Evolutionary conservation across 1,284 basidiomycete genomes (phyloP), one percentile per base, ranked within the genome.

Genomic region (Naganishia liquefaciens): DNA sequence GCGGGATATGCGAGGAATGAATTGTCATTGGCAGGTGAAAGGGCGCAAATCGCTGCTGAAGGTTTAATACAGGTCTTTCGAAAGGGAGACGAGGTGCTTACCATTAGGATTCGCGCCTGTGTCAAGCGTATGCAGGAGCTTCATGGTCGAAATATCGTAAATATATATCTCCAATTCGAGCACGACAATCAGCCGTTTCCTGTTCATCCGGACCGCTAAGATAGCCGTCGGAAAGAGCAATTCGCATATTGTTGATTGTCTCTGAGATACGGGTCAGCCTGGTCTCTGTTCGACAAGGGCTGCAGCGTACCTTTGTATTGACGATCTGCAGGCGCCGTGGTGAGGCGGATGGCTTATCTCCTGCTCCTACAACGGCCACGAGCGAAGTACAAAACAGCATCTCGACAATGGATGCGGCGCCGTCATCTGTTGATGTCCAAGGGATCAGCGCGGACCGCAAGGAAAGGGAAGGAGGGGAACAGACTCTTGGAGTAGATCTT

Each of bases 321-420:
- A 98, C 92, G 66, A 99, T 98, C 82, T 97, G 93, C 55, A 99
- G 81, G 76, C 94, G 91, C 21, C 95, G 83, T 2, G 93, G 93
- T 76, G 88, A 91, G 40, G 89, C 90, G 66, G 88, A 86, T 61
- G 89, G 87, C 47, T 72, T 74, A 80, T 97, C 93, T 10, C 91
- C 91, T 0, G 92, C 92, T 13, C 95, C 94, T 30, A 99, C 95
- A 42, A 99, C 84, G 0, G 95, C 95, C 61, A 99, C 93, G 67
- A 99, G 85, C 10, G 93, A 96, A 3, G 96, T 99, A 80, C 93
- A 97, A 82, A 99, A 99, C 66, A 99, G 84, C 95, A 99, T 99
- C 80, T 99, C 95, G 13, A 98, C 94, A 68, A 96, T 94, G 28
- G 92, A 93, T 17, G 90, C 87, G 0, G 95, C 91, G 2, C 93